Base-by-base conservation (phyloP, 352 stramenopile genomes). In the Hyaloperonospora brassicae region DNA sequence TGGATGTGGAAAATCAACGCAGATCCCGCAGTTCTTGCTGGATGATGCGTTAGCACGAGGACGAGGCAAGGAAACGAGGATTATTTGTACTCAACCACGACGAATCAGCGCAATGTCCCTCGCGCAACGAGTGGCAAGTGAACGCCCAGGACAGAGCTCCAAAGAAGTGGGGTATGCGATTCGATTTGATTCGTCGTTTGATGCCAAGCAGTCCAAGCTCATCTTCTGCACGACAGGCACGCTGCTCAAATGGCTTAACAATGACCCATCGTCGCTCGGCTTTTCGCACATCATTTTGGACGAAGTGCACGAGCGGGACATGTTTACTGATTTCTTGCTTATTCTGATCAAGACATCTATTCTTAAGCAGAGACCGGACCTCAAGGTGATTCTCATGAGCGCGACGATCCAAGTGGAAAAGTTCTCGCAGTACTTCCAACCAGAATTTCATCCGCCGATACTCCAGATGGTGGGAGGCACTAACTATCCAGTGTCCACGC, bases 141-240 rank as follows among this genome's bases (percentile, higher is more conserved):
- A 98, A 66, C 78, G 92, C 11, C 52, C 47, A 25, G 58, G 56
- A 24, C 34, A 57, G 6, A 70, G 83, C 30, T 69, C 78, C 13
- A 70, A 84, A 21, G 75, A 91, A 47, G 79, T 98, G 8, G 93
- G 92, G n/a, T 95, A 97, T 63, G 78, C 83, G 0, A 96, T 98
- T 44, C 82, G 93, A 0, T 85, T 98, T 23, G 93, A 98, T 62
- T 82, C 73, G 39, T 79, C 73, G 12, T 80, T 81, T 50, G 80
- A 86, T 44, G 59, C 73, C 6, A 50, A 85, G 24, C 66, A 84
- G 35, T 98, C 94, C 34, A 85, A 95, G 22, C 73, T 99, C 8
- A 83, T 98, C 25, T 99, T 99, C 67, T 98, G 90, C 62, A 99
- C 96, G n/a, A 98, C 95, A 4, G 96, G 83, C n/a, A 89, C 79